Base-by-base conservation (phyloP, 352 stramenopile species). In the Phytophthora fragariae region DNA sequence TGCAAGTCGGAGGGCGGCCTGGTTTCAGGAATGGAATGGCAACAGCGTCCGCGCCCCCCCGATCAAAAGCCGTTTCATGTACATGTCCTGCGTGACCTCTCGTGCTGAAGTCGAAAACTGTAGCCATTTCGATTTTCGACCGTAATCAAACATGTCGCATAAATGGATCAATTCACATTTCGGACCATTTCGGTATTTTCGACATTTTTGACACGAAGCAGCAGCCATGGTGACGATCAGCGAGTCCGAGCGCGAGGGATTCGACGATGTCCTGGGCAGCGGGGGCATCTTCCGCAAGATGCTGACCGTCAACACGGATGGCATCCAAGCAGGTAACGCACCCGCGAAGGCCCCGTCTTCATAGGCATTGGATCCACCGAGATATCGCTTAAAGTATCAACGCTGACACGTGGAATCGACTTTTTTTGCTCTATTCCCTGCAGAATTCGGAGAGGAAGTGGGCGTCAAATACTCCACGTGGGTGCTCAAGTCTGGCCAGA, bases 391-490 rank as follows among this genome's bases (percentile, higher is more conserved):
- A 24, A 39, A 56, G 41, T 21, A 10, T 54, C 24, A 58, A 41
- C 33, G 52, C 21, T 75, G 66, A 70, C 66, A 70, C 53, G 44
- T 76, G 60, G 44, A 50, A 44, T 44, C 37, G 0, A 4, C 29
- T 8, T 31, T 31, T 15, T 14, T 57, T 14, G 49, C 1, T 33
- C 31, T 68, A n/a, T 44, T 6, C 37, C 8, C 21, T 46, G 47
- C 63, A 93, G 89, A 95, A 67, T 95, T 93, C 68, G 87, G 87
- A 33, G 85, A 95, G 66, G 86, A 94, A 81, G 85, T 94, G 66
- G 90, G 80, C 37, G 75, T 95, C 49, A 84, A 73, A 11, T 94
- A 90, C 79, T 91, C 84, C 31, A 85, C 78, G 50, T 84, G 77
- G 62, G 68, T 85, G 44, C 77, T 91, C 19, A 79, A 83, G 44